Base-by-base conservation (phyloP, 2,329 filamentous ascomycete genomes). In the Teratosphaeria gauchensis region DNA sequence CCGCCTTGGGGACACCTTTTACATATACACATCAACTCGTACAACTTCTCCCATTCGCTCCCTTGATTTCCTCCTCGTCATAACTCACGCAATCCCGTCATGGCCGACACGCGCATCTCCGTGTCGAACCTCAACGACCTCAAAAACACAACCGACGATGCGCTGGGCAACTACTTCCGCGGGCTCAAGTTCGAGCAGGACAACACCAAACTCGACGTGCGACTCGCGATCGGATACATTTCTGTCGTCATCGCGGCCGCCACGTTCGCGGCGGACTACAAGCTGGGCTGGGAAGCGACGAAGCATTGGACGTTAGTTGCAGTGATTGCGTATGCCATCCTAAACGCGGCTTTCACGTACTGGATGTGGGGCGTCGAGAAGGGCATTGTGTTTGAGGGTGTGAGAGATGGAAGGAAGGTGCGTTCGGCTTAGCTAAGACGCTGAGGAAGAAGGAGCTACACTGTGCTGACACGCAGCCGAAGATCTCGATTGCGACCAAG, bases 121-220 rank as follows among this genome's bases (percentile, higher is more conserved):
- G 67, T 69, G 2, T 68, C 72, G 61, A 69, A 65, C 21, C 65
- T 72, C 7, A 61, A 72, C 95, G 94, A 97, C 73, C 87, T 99
- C 64, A 97, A 97, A 76, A 95, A 94, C 78, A 95, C 92, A 46
- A 90, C 89, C 65, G 94, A 99, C 77, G 94, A 99, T 76, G 90
- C 92, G 59, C 86, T 99, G 61, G 85, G 89, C 60, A 91, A 94
- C 76, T 97, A 97, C 78, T 85, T 99, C 63, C 92, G 90, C 75
- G 89, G 85, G 33, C 85, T 97, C 72, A 86, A 81, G 65, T 96
- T 96, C 80, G 82, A 78, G 63, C 91, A 95, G 75, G 86, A 88
- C 63, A 87, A 97, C 77, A 81, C 76, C 59, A 85, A 94, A 54
- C 84, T 86, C 68, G 92, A 97, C 70, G 83, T 95, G 54, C 89